Evolutionary conservation across 2,329 filamentous ascomycete species (phyloP), one percentile per base, ranked within the genome.

Genomic region (Pyricularia grisea): DNA sequence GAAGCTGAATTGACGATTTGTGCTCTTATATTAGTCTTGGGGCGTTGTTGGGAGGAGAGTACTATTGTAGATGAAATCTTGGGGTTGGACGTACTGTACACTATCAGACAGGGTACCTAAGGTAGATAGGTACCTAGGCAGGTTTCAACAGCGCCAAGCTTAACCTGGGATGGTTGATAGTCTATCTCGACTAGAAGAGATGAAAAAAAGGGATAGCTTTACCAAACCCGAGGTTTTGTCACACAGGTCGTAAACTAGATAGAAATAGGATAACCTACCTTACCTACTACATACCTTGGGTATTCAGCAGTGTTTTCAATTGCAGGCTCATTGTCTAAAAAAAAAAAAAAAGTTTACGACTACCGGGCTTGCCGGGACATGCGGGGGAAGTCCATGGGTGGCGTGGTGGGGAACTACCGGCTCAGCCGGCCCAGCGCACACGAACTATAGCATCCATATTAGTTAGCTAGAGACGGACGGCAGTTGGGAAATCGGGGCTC

Each of bases 381-480:
- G 67, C 67, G 67, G 67, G 66, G 67, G 67, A 68, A 68, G 67
- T 68, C 67, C 67, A 68, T 68, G 67, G 67, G 25, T 61, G 58
- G 58, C 25, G 58, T 68, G 67, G 67, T 28, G 67, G 27, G 63
- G 63, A 65, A 65, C 20, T 61, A 61, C n/a, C n/a, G n/a, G n/a
- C n/a, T n/a, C n/a, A n/a, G n/a, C 58, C 58, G 58, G 58, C n/a
- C 58, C 58, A 61, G n/a, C n/a, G 23, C 10, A 25, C n/a, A 27
- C 58, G 23, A 61, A 61, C 42, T 50, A n/a, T n/a, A 11, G 20
- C 20, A 50, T 50, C n/a, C n/a, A n/a, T n/a, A n/a, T n/a, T n/a
- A n/a, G n/a, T n/a, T n/a, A n/a, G 14, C 14, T 14, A 27, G 58
- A 25, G 58, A 25, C 20, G 58, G 17, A 68, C 67, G 67, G 67